Conservation (phyloP, 1,284 basidiomycete genomes). For the Fereydounia khargensis region DNA sequence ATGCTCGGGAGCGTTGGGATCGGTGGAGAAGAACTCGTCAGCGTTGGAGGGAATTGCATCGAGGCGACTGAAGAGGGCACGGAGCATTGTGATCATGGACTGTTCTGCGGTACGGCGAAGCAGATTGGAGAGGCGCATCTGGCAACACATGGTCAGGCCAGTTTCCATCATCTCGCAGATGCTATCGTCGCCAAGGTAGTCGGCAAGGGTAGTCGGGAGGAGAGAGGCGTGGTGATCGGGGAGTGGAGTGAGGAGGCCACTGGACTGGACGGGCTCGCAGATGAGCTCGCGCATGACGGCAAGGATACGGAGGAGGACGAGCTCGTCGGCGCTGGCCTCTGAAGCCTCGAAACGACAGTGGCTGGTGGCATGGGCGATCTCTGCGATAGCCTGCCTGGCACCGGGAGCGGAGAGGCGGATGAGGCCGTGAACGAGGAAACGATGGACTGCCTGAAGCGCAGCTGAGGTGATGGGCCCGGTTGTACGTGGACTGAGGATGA, state of each 20-base stretch:
- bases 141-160: conserved; percentile 92
- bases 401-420: conserved; percentile 61
- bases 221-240: background rate
- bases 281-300: conserved; percentile 75
- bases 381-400: conserved; percentile 66
- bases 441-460: conserved; percentile 81
- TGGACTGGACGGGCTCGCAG: conserved; percentile 64
- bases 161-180: conserved; percentile 99
- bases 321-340: conserved; percentile 79
- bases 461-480: conserved; percentile 91
- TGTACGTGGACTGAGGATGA: conserved; percentile 86
- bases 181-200: conserved; percentile 71
- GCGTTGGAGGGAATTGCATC: conserved; percentile 61
- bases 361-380: conserved; percentile 83
- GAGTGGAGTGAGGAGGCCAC: background rate
- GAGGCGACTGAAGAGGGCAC: conserved; percentile 75
- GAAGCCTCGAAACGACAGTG: conserved; percentile 98
- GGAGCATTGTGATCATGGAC: conserved; percentile 85
- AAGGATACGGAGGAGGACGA: conserved; percentile 88
- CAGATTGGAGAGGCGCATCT: conserved; percentile 87
- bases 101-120: conserved; percentile 87
- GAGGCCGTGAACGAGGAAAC: conserved; percentile 76
- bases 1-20: conserved; percentile 26
- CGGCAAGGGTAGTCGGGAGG: conserved; percentile 22
- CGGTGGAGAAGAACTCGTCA: conserved; percentile 45